Evolutionary conservation across 2,329 filamentous ascomycete genomes (phyloP).

Genomic region (Dothiorella sarmentorum): DNA sequence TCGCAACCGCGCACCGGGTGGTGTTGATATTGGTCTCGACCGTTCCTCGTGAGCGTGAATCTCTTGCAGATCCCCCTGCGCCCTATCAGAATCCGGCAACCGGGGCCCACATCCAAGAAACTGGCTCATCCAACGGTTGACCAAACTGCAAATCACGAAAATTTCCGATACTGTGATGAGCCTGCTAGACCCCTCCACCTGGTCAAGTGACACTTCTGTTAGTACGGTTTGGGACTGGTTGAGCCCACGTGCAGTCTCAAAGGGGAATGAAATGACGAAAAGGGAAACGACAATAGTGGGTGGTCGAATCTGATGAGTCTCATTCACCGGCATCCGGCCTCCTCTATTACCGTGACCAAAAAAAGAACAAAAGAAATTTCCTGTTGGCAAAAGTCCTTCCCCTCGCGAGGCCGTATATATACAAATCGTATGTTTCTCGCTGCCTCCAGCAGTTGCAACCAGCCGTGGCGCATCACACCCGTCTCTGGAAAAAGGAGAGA

Average conservation of each 20-base stretch:
- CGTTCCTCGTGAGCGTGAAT: slow-evolving; percentile 4
- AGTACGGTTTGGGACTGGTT: neutral
- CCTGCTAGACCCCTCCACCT: neutral
- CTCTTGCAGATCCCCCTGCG: slow-evolving; percentile 3
- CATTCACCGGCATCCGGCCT: slow-evolving; percentile 8
- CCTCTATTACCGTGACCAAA: slow-evolving; percentile 13
- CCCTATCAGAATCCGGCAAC: slow-evolving; percentile 4
- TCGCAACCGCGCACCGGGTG: neutral
- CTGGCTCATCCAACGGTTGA: neutral
- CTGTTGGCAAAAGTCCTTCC: neutral
- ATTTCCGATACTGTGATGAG: neutral
- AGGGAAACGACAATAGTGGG: neutral
- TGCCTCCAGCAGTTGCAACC: slow-evolving; percentile 4
- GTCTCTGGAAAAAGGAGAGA: neutral
- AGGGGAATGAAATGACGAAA: neutral
- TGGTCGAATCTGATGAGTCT: slow-evolving; percentile 10
- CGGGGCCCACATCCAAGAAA: neutral
- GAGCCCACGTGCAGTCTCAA: neutral
- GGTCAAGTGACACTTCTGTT: neutral
- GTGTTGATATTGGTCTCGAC: neutral
- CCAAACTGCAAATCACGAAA: neutral
- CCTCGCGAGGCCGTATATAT: slow-evolving; percentile 3
- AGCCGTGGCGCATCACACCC: slow-evolving; percentile 1
- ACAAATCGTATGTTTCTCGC: slow-evolving; percentile 11
- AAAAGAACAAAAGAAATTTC: neutral